These are phyloP conservation scores for Lepiota brunneoincarnata DNA, from an alignment of 768 basidiomycete genomes.

Conservation along the genomic window DNA sequence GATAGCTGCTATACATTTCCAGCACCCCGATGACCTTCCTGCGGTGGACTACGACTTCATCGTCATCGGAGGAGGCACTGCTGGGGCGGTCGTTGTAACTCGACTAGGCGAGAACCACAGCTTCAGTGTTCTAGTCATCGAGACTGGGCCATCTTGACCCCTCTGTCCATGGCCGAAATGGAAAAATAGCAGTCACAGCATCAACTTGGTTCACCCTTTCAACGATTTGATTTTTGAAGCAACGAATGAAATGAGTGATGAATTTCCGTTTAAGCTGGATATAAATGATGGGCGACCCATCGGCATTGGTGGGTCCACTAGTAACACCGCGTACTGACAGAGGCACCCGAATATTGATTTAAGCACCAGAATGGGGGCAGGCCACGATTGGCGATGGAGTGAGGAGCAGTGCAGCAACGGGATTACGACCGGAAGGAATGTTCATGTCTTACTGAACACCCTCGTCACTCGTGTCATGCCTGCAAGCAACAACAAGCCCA, in stretches of 20 bases:
- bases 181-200: constrained; percentile 6
- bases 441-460: constrained; percentile 24
- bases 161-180: constrained; percentile 1
- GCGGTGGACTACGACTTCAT: constrained; percentile 19
- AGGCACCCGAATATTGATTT: too few species aligned
- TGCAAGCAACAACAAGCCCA: background rate
- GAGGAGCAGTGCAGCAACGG: constrained; percentile 24
- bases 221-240: constrained; percentile 20
- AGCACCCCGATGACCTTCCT: constrained; percentile 1
- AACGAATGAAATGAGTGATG: constrained; percentile 9
- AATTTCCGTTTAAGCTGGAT: constrained; percentile 10
- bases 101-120: constrained; percentile 42
- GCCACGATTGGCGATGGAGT: constrained; percentile 19
- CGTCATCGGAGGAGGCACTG: constrained; percentile 43
- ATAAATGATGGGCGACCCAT: constrained; percentile 3
- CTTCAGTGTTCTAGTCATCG: constrained; percentile 44
- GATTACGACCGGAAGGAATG: constrained; percentile 20
- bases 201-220: constrained; percentile 15
- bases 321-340: background rate
- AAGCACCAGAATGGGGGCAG: constrained; percentile 17
- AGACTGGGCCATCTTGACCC: constrained; percentile 36
- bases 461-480: constrained; percentile 25
- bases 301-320: constrained; percentile 1
- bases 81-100: constrained; percentile 48
- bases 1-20: background rate